Percentiles rank a stretch among this genome's conserved stretches.
phyloP scores from a whole-genome alignment of 2,329 filamentous ascomycete species.

The Epichloe festucae region DNA sequence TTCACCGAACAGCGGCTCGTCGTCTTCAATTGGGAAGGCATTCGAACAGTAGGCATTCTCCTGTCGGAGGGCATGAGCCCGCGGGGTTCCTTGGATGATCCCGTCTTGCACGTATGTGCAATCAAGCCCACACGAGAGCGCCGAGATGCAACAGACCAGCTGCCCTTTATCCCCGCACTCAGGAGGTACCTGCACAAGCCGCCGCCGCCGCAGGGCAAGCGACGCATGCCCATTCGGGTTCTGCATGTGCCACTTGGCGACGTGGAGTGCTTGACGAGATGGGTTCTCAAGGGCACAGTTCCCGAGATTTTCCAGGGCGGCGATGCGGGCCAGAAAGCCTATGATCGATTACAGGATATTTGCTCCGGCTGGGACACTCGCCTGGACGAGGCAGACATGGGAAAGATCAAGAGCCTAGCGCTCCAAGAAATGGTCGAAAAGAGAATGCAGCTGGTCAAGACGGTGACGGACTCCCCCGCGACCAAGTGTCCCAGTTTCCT shows the following conservation, averaged over 20 bases:
- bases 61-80: slow-evolving; percentile 60
- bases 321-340: slow-evolving; percentile 39
- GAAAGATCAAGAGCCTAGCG: slow-evolving; percentile 67
- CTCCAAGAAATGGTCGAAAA: slow-evolving; percentile 69
- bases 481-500: slow-evolving; percentile 64
- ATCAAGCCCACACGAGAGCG: slow-evolving; percentile 55
- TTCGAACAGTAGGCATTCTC: slow-evolving; percentile 70
- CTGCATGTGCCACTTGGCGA: slow-evolving; percentile 61
- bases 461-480: slow-evolving; percentile 54
- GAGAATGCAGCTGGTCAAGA: slow-evolving; percentile 48
- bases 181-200: slow-evolving; percentile 54
- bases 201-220: slow-evolving; percentile 50
- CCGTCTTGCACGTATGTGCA: slow-evolving; percentile 66
- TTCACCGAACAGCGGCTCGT: slow-evolving; percentile 65
- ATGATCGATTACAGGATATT: slow-evolving; percentile 54
- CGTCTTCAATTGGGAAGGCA: slow-evolving; percentile 73
- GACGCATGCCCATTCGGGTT: slow-evolving; percentile 55
- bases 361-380: slow-evolving; percentile 62
- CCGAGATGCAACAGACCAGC: slow-evolving; percentile 68
- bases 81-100: slow-evolving; percentile 41
- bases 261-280: slow-evolving; percentile 73
- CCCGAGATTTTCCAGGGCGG: slow-evolving; percentile 45
- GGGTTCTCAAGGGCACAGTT: slow-evolving; percentile 43
- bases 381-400: slow-evolving; percentile 79
- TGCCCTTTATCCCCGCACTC: slow-evolving; percentile 69